Evolutionary conservation across 371 early-diverging fungal genomes (phyloP), one percentile per base, ranked within the genome.

Genomic region (Umbelopsis sp.): DNA sequence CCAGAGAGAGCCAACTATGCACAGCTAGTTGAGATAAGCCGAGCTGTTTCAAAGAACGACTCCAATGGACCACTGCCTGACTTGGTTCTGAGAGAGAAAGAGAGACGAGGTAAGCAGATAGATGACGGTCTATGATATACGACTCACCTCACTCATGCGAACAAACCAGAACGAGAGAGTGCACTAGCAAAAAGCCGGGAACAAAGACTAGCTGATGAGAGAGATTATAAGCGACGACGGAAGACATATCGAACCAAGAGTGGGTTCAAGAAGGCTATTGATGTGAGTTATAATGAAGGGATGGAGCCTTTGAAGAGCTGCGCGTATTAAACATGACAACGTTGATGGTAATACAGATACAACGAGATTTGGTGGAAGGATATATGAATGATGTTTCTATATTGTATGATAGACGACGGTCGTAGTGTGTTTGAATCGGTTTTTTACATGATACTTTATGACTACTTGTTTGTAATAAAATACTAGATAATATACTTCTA

Each of bases 191-290:
- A 62, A 69, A 69, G 32, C 50, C 72, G 63, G 1, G 50, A 38
- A 50, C 65, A 72, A 50, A 44, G 65, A 14, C 51, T 72, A 20
- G 69, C 66, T 3, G 69, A 72, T 50, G 50, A 69, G 53, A 52
- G 72, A 57, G 72, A 72, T 45, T 72, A 72, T 41, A 72, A 72
- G 35, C 69, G 72, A 65, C 46, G 72, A 66, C 53, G 72, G 62
- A 69, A 66, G 35, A 48, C 66, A 3, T 72, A 69, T 35, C 53
- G 72, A 50, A 69, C 72, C 16, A 72, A 72, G 24, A 57, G 29
- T 18, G 35, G 29, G 29, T 14, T 18, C 37, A 57, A 18, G 35
- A 57, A 57, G 57, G 35, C 57, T 35, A 57, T 35, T 35, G 57
- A 57, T 11, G 57, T 57, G 29, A 14, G 52, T 51, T 12, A 9